Evolutionary conservation across 495 filamentous ascomycete species (phyloP).

Genomic region (Tuber aestivum): DNA sequence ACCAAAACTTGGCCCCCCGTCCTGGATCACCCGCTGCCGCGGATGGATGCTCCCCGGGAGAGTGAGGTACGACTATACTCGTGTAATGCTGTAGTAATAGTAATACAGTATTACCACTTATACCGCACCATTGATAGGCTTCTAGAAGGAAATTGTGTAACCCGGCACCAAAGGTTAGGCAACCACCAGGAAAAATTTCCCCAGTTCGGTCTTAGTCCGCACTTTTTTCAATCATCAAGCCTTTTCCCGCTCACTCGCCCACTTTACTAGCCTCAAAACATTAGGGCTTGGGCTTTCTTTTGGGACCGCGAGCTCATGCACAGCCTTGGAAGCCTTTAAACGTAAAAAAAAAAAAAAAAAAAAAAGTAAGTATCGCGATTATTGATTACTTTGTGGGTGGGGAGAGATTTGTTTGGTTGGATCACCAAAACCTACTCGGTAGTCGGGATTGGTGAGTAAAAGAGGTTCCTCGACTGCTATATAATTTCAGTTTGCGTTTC

Average conservation of each 20-base stretch:
- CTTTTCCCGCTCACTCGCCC: neutral
- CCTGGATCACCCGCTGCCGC: no score
- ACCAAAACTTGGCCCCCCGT: no score
- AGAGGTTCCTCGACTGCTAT: neutral
- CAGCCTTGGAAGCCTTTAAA: neutral
- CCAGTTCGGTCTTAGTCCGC: neutral
- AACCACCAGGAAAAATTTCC: neutral
- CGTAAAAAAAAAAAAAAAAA: no score
- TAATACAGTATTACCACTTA: neutral
- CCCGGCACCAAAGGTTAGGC: neutral
- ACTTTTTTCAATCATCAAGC: neutral
- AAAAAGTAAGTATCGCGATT: neutral
- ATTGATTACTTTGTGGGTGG: neutral
- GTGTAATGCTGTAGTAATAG: neutral
- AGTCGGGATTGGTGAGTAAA: neutral
- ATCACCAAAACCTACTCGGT: constrained; percentile 1
- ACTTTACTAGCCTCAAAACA: neutral
- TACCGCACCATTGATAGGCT: neutral
- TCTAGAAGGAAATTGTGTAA: neutral
- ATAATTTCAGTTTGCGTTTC: neutral
- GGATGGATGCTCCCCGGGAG: no score
- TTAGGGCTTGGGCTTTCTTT: neutral
- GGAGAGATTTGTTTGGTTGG: neutral
- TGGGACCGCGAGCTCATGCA: neutral
- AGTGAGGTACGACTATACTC: no score